Percentiles rank a stretch among this genome's conserved stretches.
Evolutionary conservation across 352 stramenopile species (phyloP).

Genomic region (Plasmopara muralis): DNA sequence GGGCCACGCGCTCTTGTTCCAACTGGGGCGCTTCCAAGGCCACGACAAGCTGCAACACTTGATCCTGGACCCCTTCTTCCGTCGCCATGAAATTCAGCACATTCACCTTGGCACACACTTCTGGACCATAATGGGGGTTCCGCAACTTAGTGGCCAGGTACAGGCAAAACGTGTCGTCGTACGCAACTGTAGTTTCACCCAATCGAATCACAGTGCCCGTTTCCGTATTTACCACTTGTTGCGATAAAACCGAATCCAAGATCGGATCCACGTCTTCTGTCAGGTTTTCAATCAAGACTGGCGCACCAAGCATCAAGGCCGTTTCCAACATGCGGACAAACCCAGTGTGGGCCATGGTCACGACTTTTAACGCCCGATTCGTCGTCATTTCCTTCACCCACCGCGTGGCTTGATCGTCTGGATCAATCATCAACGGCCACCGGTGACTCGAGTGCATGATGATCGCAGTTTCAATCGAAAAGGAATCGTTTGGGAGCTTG

Average conservation of each 20-base stretch:
- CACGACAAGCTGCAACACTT: slow-evolving; percentile 95
- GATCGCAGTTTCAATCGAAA: slow-evolving; percentile 94
- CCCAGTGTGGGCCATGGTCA: slow-evolving; percentile 89
- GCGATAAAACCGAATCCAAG: slow-evolving; percentile 90
- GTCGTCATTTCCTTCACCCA: slow-evolving; percentile 95
- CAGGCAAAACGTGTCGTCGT: slow-evolving; percentile 89
- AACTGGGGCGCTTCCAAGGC: slow-evolving; percentile 90
- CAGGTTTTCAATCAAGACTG: slow-evolving; percentile 92
- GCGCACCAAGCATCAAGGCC: slow-evolving; percentile 90
- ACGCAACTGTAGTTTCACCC: slow-evolving; percentile 92
- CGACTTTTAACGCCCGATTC: slow-evolving; percentile 86
- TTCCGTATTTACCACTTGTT: slow-evolving; percentile 88
- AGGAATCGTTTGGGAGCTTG: slow-evolving; percentile 93
- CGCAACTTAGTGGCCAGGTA: slow-evolving; percentile 94
- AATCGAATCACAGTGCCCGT: slow-evolving; percentile 88
- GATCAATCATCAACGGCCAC: slow-evolving; percentile 97
- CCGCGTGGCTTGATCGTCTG: slow-evolving; percentile 91
- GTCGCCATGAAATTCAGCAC: slow-evolving; percentile 97
- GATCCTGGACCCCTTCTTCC: slow-evolving; percentile 91
- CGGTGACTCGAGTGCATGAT: slow-evolving; percentile 89
- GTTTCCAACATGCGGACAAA: slow-evolving; percentile 95
- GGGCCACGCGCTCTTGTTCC: slow-evolving; percentile 87
- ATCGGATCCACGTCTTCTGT: slow-evolving; percentile 91
- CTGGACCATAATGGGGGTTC: slow-evolving; percentile 92
- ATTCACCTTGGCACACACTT: slow-evolving; percentile 95